Evolutionary conservation across 257 asterid species (phyloP).

Genomic region (Nicotiana noctiflora): DNA sequence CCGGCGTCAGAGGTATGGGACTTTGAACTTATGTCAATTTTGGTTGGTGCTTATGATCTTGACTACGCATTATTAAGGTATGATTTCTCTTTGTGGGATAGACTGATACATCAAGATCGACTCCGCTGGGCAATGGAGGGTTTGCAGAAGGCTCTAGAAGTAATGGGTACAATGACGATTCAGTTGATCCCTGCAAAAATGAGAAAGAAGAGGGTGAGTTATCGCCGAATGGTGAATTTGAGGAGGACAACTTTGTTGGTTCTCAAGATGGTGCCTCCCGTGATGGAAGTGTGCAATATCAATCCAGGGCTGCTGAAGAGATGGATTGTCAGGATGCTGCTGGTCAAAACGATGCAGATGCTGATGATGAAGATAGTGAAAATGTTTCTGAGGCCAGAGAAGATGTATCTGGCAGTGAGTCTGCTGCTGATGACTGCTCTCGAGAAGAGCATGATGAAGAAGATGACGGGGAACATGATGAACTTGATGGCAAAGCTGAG

Average conservation of each 20-base stretch:
- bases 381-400: constrained; percentile 77
- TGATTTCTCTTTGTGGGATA: constrained; percentile 9
- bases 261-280: constrained; percentile 37
- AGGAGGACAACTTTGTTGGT: constrained; percentile 70
- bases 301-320: constrained; percentile 41
- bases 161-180: constrained; percentile 38
- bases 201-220: constrained; percentile 97
- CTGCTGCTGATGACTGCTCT: constrained; percentile 86
- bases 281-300: constrained; percentile 41
- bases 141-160: constrained; percentile 39
- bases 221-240: constrained; percentile 76
- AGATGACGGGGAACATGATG: constrained; percentile 71
- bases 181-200: constrained; percentile 52
- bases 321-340: constrained; percentile 43
- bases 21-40: constrained; percentile 6
- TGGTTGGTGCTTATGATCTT: background rate
- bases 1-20: constrained; percentile 53
- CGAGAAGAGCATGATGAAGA: constrained; percentile 83
- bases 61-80: background rate
- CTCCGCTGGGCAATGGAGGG: constrained; percentile 44
- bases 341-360: constrained; percentile 73
- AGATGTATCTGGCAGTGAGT: constrained; percentile 87
- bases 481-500: constrained; percentile 75
- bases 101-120: constrained; percentile 43
- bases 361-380: constrained; percentile 83